phyloP scores from a whole-genome alignment of 1,139 yeast species.

The Magnusiomyces fungicola region DNA sequence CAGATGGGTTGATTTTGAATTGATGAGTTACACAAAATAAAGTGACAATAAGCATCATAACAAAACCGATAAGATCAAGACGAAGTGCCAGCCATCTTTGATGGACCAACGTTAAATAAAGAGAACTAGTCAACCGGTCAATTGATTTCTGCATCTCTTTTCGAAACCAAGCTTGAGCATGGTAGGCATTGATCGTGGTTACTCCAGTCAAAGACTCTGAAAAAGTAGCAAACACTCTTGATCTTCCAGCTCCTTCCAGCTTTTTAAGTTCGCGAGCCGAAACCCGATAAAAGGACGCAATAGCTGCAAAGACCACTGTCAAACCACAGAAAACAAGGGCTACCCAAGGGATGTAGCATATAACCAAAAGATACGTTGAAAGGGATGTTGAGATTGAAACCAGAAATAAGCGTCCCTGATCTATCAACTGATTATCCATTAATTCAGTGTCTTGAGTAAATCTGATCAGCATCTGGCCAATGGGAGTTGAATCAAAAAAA shows the following conservation, averaged over 20 bases:
- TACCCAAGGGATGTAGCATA: slow-evolving; percentile 70
- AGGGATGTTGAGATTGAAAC: slow-evolving; percentile 45
- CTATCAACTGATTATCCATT: slow-evolving; percentile 58
- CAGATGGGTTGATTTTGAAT: slow-evolving; percentile 54
- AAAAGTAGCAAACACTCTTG: slow-evolving; percentile 69
- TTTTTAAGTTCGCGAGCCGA: slow-evolving; percentile 79
- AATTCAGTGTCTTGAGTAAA: slow-evolving; percentile 81
- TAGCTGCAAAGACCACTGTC: slow-evolving; percentile 37
- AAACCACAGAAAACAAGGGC: slow-evolving; percentile 62
- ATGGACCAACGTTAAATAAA: slow-evolving; percentile 54
- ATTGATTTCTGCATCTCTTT: slow-evolving; percentile 43
- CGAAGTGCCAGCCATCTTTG: slow-evolving; percentile 76
- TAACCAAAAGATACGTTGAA: slow-evolving; percentile 62
- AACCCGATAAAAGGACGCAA: slow-evolving; percentile 60
- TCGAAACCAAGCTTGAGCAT: slow-evolving; percentile 42
- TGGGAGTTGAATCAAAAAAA: slow-evolving; percentile 59
- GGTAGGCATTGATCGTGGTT: slow-evolving; percentile 61
- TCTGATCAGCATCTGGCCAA: slow-evolving; percentile 64
- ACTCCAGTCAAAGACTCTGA: slow-evolving; percentile 69
- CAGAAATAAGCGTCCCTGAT: slow-evolving; percentile 39
- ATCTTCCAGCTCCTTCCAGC: slow-evolving; percentile 68
- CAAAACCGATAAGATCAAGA: slow-evolving; percentile 48
- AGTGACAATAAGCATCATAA: slow-evolving; percentile 41
- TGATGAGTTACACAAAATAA: slow-evolving; percentile 58
- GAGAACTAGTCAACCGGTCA: slow-evolving; percentile 65